Conservation (phyloP, 108 stramenopile genomes). For the Mediolabrus comicus region DNA sequence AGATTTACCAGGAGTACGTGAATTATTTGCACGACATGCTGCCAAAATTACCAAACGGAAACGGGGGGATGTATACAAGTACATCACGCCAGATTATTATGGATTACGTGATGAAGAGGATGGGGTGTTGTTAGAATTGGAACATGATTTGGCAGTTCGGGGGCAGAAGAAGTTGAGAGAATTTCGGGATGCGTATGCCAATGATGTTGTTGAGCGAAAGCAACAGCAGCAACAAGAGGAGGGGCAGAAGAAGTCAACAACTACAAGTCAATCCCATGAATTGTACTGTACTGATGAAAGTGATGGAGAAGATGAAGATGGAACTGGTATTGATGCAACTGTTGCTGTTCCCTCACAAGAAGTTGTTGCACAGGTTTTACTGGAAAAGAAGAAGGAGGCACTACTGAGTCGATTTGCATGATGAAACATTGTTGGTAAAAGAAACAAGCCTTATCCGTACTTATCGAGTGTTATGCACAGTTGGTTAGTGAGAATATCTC, state of each 20-base stretch:
- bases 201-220: conserved; percentile 5
- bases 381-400: conserved; percentile 79
- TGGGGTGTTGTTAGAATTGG: conserved; percentile 79
- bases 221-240: conserved; percentile 4
- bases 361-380: conserved; percentile 52
- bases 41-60: conserved; percentile 60
- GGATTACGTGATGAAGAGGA: conserved; percentile 94
- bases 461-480: too few relatives aligned
- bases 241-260: too few relatives aligned
- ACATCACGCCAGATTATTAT: conserved; percentile 90
- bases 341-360: conserved; percentile 67
- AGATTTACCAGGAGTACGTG: conserved; percentile 92
- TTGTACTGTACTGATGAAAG: conserved; percentile 6
- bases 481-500: background rate
- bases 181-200: conserved; percentile 25
- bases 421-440: background rate
- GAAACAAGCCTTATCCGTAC: background rate
- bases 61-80: conserved; percentile 81
- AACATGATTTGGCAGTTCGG: conserved; percentile 55
- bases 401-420: conserved; percentile 60
- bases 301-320: conserved; percentile 40
- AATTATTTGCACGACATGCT: conserved; percentile 76
- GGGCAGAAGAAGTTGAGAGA: conserved; percentile 26
- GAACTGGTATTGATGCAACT: conserved; percentile 32
- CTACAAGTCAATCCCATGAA: background rate